phyloP scores from a whole-genome alignment of 2,329 filamentous ascomycete species.

The Ophiobolus disseminans region DNA sequence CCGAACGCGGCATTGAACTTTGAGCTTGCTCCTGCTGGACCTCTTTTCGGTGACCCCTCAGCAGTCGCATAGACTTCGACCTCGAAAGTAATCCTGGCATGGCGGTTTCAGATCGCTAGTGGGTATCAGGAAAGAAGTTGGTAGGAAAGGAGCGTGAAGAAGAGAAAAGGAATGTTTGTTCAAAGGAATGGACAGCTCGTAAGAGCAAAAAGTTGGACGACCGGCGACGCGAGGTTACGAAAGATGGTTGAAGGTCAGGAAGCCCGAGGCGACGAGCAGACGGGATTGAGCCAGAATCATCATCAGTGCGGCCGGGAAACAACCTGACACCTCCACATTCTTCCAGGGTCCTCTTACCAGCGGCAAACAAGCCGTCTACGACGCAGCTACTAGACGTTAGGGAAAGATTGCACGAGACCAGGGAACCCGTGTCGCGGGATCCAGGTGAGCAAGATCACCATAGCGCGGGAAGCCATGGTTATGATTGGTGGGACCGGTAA shows the following conservation, averaged over 20 bases:
- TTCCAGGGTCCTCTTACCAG: constrained; percentile 30
- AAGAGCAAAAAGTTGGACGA: constrained; percentile 41
- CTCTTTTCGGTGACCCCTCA: constrained; percentile 42
- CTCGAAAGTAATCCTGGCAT: constrained; percentile 48
- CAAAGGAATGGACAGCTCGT: constrained; percentile 52
- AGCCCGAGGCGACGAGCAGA: constrained; percentile 23
- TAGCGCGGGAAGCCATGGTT: constrained; percentile 7
- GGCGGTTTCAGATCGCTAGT: constrained; percentile 47
- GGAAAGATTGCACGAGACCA: constrained; percentile 46
- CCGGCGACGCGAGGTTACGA: constrained; percentile 23
- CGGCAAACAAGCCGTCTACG: constrained; percentile 36
- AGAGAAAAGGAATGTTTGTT: constrained; percentile 21
- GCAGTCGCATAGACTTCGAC: constrained; percentile 47
- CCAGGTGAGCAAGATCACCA: constrained; percentile 18
- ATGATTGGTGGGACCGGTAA: constrained; percentile 33
- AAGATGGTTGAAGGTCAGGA: constrained; percentile 26
- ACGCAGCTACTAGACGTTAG: constrained; percentile 32
- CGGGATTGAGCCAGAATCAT: constrained; percentile 28
- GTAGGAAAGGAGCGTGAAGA: constrained; percentile 29
- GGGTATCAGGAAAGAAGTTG: constrained; percentile 38
- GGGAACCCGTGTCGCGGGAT: constrained; percentile 24
- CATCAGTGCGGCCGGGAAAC: constrained; percentile 31
- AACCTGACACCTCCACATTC: constrained; percentile 34
- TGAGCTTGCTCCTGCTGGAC: constrained; percentile 34
- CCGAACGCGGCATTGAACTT: constrained; percentile 32